Base-by-base conservation (phyloP, 2,329 filamentous ascomycete species). In the Cladophialophora yegresii region DNA sequence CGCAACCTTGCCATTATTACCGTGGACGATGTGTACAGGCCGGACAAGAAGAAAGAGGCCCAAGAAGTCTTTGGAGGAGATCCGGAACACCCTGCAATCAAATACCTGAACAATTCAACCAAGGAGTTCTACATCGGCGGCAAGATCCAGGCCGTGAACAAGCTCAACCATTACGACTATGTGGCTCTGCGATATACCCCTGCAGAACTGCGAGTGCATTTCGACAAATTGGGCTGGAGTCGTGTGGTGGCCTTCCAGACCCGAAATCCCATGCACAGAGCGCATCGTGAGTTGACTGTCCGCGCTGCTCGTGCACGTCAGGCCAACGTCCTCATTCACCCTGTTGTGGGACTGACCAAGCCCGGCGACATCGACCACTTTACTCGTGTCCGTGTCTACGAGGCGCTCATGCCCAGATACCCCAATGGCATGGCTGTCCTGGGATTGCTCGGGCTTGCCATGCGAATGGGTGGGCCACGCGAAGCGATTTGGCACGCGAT, bases 401-500 rank as follows among this genome's bases (percentile, higher is more conserved):
- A 98, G 85, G 93, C 95, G 50, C 87, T 99, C 61, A 86, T 99
- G 70, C 92, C 93, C 72, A 88, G 95, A 76, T 99, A 99, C 82
- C 95, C 95, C 79, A 99, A 98, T 80, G 95, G 95, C 75, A 99
- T 99, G 95, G 95, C 95, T 65, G 92, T 96, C 45, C 87, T 99
- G 70, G 93, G 92, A 79, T 91, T 99, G 49, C 86, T 99, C 61
- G 93, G 93, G 64, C 85, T 99, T 70, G 95, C 95, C 74, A 99
- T 99, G 95, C 90, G 95, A 77, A 99, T 99, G 95, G 95, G 92
- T 76, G 95, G 95, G 73, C 95, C 95, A 69, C 91, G 95, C 72
- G 95, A 99, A 84, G 95, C 95, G 72, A 92, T 99, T 82, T 99
- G 95, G 95, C 95, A 99, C 84, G 95, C 95, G 75, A 96, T 99